Evolutionary conservation across 2,329 filamentous ascomycete species (phyloP).

Genomic region (Aspergillus cejpii): DNA sequence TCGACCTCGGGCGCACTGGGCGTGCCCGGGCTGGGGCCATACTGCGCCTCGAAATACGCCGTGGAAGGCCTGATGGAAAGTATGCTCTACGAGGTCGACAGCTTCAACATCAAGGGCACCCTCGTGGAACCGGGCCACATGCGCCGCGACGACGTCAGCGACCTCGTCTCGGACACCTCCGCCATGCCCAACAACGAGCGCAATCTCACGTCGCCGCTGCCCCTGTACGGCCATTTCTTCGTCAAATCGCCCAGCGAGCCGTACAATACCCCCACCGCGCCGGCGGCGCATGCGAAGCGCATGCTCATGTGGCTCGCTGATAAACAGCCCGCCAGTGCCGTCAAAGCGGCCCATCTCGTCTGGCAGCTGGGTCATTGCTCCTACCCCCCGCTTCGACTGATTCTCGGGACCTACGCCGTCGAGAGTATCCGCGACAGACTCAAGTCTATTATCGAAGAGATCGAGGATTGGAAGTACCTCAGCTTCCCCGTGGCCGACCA

Average conservation of each 20-base stretch:
- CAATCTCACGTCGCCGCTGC: conserved; percentile 49
- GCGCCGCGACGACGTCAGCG: conserved; percentile 63
- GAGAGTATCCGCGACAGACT: conserved; percentile 90
- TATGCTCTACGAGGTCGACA: conserved; percentile 91
- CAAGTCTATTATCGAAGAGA: conserved; percentile 85
- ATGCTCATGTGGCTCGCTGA: conserved; percentile 95
- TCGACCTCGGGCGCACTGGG: conserved; percentile 88
- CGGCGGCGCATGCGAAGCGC: conserved; percentile 78
- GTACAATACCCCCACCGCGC: conserved; percentile 70
- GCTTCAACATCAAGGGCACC: conserved; percentile 87
- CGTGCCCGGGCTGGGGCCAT: conserved; percentile 85
- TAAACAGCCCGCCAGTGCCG: conserved; percentile 82
- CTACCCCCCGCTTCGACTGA: conserved; percentile 78
- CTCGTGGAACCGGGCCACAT: conserved; percentile 88
- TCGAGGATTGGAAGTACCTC: conserved; percentile 86
- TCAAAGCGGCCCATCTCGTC: conserved; percentile 86
- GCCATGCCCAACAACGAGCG: conserved; percentile 22
- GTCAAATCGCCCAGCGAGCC: conserved; percentile 79
- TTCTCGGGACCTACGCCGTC: conserved; percentile 90
- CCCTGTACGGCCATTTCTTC: conserved; percentile 84
- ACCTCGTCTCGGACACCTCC: conserved; percentile 27
- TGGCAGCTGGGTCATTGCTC: conserved; percentile 93
- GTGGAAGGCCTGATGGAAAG: conserved; percentile 93
- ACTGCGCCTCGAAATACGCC: conserved; percentile 95
- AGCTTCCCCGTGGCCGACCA: conserved; percentile 53